Evolutionary conservation across 2,329 filamentous ascomycete species (phyloP).

Genomic region (Aureobasidium mangrovei): DNA sequence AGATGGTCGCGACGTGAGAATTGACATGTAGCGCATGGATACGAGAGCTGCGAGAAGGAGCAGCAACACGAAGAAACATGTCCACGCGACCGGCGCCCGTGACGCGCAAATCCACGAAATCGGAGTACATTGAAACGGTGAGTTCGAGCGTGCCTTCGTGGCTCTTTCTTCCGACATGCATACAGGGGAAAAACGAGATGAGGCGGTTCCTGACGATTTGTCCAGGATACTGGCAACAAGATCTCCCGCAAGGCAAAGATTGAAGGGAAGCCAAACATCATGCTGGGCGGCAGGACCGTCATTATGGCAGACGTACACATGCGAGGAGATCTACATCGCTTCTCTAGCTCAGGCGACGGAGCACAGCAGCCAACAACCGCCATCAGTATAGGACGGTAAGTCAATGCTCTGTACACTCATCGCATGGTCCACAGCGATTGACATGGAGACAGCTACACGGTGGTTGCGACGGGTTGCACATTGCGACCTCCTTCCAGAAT

Average conservation of each 20-base stretch:
- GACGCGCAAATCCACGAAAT: conserved; percentile 58
- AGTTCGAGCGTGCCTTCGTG: conserved; percentile 21
- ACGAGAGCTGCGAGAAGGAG: background rate
- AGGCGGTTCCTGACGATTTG: too few relatives aligned
- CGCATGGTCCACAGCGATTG: background rate
- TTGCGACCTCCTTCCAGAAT: conserved; percentile 76
- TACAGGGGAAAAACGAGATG: too few relatives aligned
- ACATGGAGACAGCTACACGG: conserved; percentile 54
- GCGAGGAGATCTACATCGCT: conserved; percentile 69
- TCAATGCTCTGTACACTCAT: background rate
- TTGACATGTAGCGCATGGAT: conserved; percentile 8
- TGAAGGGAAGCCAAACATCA: conserved; percentile 94
- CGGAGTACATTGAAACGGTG: conserved; percentile 96
- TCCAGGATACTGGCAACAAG: conserved; percentile 93
- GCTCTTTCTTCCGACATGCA: too few relatives aligned
- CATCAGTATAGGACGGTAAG: conserved; percentile 63
- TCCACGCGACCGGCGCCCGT: conserved; percentile 27
- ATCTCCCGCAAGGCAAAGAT: conserved; percentile 87
- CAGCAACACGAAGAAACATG: background rate
- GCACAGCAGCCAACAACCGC: conserved; percentile 37
- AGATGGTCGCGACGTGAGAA: background rate
- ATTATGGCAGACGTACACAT: conserved; percentile 94
- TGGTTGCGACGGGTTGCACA: conserved; percentile 69
- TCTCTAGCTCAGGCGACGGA: conserved; percentile 33
- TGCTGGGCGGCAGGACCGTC: conserved; percentile 86